phyloP scores from a whole-genome alignment of 2,329 filamentous ascomycete species.

The Fusarium annulatum region DNA sequence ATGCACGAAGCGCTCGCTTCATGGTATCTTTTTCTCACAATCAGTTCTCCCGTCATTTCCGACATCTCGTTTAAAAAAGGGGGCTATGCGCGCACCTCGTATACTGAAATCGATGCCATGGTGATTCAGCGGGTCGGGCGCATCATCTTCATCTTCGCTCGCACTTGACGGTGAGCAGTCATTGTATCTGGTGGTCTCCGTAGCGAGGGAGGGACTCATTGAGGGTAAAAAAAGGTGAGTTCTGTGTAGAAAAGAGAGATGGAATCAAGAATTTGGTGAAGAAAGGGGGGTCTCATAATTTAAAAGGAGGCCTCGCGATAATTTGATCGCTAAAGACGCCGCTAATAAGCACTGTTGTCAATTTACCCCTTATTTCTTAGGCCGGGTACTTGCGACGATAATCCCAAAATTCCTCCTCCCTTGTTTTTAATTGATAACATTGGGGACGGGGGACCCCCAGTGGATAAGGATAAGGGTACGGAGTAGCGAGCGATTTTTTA shows the following conservation, averaged over 20 bases:
- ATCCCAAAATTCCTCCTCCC: background rate
- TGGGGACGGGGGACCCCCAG: conserved; percentile 30
- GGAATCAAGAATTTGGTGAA: background rate
- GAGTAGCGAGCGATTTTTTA: conserved; percentile 16
- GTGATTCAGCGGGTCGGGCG: conserved; percentile 27
- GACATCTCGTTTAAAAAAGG: background rate
- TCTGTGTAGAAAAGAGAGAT: background rate
- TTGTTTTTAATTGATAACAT: conserved; percentile 39
- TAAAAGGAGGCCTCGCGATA: background rate
- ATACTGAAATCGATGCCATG: conserved; percentile 29
- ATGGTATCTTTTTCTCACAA: conserved; percentile 32
- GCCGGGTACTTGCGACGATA: conserved; percentile 14
- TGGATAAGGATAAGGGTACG: conserved; percentile 3
- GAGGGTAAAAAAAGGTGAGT: background rate
- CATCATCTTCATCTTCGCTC: conserved; percentile 38
- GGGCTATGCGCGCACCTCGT: conserved; percentile 22
- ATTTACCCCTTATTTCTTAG: conserved; percentile 32
- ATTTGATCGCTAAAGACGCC: background rate
- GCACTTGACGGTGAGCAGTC: conserved; percentile 35
- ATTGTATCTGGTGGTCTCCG: conserved; percentile 37
- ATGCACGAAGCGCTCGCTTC: conserved; percentile 39
- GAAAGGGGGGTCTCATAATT: conserved; percentile 17
- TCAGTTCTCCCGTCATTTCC: conserved; percentile 1
- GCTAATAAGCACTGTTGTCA: conserved; percentile 18
- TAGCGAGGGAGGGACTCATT: conserved; percentile 36